Evolutionary conservation across 73 alveolate species (phyloP).

Genomic region (Urostyla sp.): DNA sequence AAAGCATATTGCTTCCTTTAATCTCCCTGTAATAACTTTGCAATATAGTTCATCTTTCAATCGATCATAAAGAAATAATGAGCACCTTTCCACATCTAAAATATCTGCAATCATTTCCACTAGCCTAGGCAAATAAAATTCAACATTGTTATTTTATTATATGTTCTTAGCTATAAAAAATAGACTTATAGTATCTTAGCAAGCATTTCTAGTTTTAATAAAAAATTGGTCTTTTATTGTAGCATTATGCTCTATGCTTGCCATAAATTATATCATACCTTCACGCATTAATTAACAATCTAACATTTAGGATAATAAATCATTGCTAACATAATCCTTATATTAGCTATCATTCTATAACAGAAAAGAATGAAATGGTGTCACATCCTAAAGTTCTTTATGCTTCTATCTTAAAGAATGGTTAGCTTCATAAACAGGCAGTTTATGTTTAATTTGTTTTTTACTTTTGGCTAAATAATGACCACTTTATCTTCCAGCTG

Average conservation of each 20-base stretch:
- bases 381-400: conserved; percentile 33
- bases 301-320: conserved; percentile 14
- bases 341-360: conserved; percentile 41
- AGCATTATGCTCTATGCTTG: conserved; percentile 29
- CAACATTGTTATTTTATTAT: conserved; percentile 19
- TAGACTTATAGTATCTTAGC: conserved; percentile 36
- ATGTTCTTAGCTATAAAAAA: conserved; percentile 37
- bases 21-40: conserved; percentile 68
- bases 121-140: conserved; percentile 61
- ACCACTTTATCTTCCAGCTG: not conserved
- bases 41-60: conserved; percentile 58
- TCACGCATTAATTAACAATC: conserved; percentile 59
- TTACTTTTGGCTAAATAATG: no score
- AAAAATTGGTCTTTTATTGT: conserved; percentile 36
- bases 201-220: conserved; percentile 53
- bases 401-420: not conserved
- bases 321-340: conserved; percentile 37
- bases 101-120: conserved; percentile 55
- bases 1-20: conserved; percentile 45
- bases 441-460: not conserved
- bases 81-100: conserved; percentile 57
- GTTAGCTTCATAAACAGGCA: not conserved
- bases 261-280: conserved; percentile 52
- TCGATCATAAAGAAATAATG: conserved; percentile 52
- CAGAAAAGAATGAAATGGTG: conserved; percentile 14